Evolutionary conservation across 306 rosid species (phyloP).

Genomic region (Prunus mira): DNA sequence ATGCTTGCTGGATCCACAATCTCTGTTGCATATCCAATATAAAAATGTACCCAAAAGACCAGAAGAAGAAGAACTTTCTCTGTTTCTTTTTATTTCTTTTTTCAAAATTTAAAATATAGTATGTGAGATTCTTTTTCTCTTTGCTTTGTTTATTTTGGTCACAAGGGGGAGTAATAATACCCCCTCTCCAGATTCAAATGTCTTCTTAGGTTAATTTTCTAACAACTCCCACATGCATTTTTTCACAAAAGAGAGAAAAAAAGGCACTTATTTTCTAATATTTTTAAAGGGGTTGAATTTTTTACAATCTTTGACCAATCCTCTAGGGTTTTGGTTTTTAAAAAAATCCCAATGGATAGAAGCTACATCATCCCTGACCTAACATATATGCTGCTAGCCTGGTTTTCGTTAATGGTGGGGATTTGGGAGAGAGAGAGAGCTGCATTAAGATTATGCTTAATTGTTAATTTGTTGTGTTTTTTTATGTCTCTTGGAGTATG

Average conservation of each 20-base stretch:
- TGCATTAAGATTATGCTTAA: not conserved
- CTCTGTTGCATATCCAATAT: conserved; percentile 30
- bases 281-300: not conserved
- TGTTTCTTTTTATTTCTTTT: not conserved
- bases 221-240: conserved; percentile 8
- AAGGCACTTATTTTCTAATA: not conserved
- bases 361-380: conserved; percentile 20
- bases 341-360: not conserved
- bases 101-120: not conserved
- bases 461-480: not conserved
- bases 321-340: conserved; percentile 5
- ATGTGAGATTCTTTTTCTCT: not conserved
- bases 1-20: conserved; percentile 65
- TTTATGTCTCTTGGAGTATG: conserved; percentile 10
- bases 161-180: not conserved
- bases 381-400: not conserved
- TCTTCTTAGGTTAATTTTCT: not conserved
- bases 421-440: not conserved
- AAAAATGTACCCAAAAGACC: not conserved
- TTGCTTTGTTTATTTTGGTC: not conserved
- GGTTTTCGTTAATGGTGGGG: conserved; percentile 7
- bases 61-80: conserved; percentile 5
- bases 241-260: not conserved
- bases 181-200: not conserved
- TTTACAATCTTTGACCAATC: conserved; percentile 14